Evolutionary conservation across 2,329 filamentous ascomycete genomes (phyloP).

Genomic region (Colletotrichum godetiae): DNA sequence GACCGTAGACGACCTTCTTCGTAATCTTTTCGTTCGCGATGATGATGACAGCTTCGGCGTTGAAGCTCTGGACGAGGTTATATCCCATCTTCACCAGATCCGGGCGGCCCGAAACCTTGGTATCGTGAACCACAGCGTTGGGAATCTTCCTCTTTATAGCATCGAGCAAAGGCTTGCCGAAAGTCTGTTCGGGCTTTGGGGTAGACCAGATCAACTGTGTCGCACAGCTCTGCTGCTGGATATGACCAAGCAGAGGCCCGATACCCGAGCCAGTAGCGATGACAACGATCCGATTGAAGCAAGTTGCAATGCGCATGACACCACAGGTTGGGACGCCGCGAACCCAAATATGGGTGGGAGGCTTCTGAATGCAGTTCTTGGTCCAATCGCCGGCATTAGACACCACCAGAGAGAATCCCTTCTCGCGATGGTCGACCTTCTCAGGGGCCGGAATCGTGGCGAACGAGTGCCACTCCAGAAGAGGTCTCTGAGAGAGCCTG

Average conservation of each 20-base stretch:
- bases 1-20: constrained; percentile 73
- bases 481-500: constrained; percentile 70
- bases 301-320: constrained; percentile 73
- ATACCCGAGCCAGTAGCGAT: constrained; percentile 81
- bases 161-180: constrained; percentile 67
- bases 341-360: constrained; percentile 73
- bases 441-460: constrained; percentile 74
- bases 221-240: constrained; percentile 61
- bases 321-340: constrained; percentile 75
- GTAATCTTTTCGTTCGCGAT: constrained; percentile 78
- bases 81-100: constrained; percentile 62
- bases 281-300: constrained; percentile 74
- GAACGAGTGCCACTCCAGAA: constrained; percentile 81
- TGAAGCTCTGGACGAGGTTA: constrained; percentile 66
- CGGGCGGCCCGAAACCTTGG: constrained; percentile 66
- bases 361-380: constrained; percentile 67
- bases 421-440: constrained; percentile 12
- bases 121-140: constrained; percentile 77
- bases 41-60: constrained; percentile 77
- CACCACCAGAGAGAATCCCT: constrained; percentile 75
- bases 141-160: constrained; percentile 69
- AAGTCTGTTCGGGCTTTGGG: constrained; percentile 70
- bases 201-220: constrained; percentile 78
- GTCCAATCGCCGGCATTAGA: constrained; percentile 87
- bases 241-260: constrained; percentile 72